These are phyloP conservation scores for Lagenaria siceraria DNA, from an alignment of 306 rosid genomes.

Conservation along the genomic window DNA sequence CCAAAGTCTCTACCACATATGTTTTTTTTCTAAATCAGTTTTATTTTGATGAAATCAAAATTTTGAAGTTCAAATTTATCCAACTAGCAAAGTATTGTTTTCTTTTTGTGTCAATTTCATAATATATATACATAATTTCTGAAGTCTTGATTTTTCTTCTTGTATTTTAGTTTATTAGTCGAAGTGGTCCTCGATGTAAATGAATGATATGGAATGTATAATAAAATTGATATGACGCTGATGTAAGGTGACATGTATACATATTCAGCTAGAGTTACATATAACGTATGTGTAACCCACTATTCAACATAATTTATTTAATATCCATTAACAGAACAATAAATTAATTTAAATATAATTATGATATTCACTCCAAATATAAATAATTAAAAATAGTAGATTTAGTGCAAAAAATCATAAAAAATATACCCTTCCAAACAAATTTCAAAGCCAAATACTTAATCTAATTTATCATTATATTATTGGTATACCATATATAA, in stretches of 20 bases:
- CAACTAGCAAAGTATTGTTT: neutral
- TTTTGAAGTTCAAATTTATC: neutral
- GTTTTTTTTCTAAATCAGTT: too few species aligned
- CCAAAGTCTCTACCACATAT: too few species aligned
- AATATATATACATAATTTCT: neutral
- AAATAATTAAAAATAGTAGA: neutral
- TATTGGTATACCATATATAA: neutral
- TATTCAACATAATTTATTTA: neutral
- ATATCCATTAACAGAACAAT: neutral
- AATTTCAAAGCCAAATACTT: neutral
- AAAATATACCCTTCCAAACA: neutral
- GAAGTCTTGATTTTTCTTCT: neutral
- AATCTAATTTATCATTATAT: neutral
- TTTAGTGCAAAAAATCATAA: neutral
- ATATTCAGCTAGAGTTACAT: neutral
- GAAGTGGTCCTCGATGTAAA: neutral
- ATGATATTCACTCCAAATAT: neutral
- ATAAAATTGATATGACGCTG: neutral
- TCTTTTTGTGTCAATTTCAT: neutral
- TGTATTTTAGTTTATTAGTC: neutral
- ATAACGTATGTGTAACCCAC: neutral
- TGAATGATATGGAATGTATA: neutral
- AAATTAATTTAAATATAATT: neutral
- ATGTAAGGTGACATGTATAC: neutral
- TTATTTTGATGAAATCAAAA: neutral